phyloP scores from a whole-genome alignment of 23 red algal genomes.

The Gracilaria vermiculophylla region DNA sequence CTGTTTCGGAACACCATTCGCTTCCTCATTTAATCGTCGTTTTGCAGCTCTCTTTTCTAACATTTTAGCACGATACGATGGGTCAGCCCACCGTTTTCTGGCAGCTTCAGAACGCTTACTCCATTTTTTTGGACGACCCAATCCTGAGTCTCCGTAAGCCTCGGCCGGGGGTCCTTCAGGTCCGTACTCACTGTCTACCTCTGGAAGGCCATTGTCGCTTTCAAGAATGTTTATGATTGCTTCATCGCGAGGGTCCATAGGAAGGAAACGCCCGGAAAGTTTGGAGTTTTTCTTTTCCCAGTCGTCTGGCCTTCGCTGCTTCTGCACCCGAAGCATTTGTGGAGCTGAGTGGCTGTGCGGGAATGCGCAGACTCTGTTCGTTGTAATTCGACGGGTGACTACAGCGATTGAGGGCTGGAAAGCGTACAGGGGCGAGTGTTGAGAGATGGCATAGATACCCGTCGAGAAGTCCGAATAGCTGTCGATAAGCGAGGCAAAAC shows the following conservation, averaged over 20 bases:
- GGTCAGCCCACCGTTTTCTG: slow-evolving; percentile 73
- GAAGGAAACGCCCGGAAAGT: slow-evolving; percentile 66
- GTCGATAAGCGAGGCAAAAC: neutral
- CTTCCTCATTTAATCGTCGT: slow-evolving; percentile 10
- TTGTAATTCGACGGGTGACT: neutral
- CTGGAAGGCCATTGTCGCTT: neutral
- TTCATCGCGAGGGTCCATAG: slow-evolving; percentile 63
- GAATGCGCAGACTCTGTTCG: neutral
- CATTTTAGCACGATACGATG: slow-evolving; percentile 71
- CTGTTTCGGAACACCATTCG: slow-evolving; percentile 13
- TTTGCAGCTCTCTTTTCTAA: slow-evolving; percentile 63
- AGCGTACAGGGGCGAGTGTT: neutral
- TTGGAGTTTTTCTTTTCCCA: slow-evolving; percentile 46
- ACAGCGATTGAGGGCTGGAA: neutral
- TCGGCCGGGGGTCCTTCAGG: slow-evolving; percentile 13
- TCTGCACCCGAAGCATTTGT: slow-evolving; percentile 68
- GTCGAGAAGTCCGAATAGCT: neutral
- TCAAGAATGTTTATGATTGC: slow-evolving; percentile 53
- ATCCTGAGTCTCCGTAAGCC: neutral
- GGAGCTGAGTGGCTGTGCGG: neutral
- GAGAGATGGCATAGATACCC: neutral
- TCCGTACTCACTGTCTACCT: slow-evolving; percentile 16
- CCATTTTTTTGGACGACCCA: slow-evolving; percentile 51
- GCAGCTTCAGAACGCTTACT: slow-evolving; percentile 71
- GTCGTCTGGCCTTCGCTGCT: slow-evolving; percentile 53